Evolutionary conservation across 176 grass and related monocot genomes (phyloP).

Genomic region (Cenchrus purpureus): DNA sequence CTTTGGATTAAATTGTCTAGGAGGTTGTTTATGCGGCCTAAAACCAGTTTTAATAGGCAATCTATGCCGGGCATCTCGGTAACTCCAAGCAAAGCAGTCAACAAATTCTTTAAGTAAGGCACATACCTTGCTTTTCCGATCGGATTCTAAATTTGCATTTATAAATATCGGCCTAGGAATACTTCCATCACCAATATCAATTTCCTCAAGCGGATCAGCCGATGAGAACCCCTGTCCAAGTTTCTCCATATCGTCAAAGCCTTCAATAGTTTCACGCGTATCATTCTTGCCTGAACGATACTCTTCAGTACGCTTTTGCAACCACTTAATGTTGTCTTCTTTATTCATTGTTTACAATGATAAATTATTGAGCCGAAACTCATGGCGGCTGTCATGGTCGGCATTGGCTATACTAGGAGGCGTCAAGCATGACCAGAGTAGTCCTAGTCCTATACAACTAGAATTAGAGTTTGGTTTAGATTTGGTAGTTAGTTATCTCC

Average conservation of each 20-base stretch:
- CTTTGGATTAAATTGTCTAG: neutral
- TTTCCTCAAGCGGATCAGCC: neutral
- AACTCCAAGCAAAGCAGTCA: too few relatives aligned
- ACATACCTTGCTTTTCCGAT: too few relatives aligned
- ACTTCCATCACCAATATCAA: too few relatives aligned
- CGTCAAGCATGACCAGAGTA: too few relatives aligned
- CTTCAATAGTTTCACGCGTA: constrained; percentile 6
- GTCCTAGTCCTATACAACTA: too few relatives aligned
- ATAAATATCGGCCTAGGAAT: too few relatives aligned
- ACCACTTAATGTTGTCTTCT: constrained; percentile 14
- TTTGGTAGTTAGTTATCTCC: too few relatives aligned
- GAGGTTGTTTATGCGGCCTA: neutral
- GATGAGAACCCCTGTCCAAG: neutral
- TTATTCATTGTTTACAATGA: neutral
- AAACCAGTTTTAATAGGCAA: neutral
- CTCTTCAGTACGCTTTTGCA: neutral
- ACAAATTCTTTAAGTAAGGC: too few relatives aligned
- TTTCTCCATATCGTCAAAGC: neutral
- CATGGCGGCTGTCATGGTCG: too few relatives aligned
- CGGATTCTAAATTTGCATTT: too few relatives aligned
- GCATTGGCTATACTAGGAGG: too few relatives aligned
- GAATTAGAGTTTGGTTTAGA: too few relatives aligned
- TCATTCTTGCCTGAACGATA: neutral
- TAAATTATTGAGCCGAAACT: constrained; percentile 28
- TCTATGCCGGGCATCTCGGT: neutral